Percentiles rank a stretch among this genome's conserved stretches.
Evolutionary conservation across 1,284 basidiomycete genomes (phyloP).

Genomic region (Butyriboletus appendiculatus): DNA sequence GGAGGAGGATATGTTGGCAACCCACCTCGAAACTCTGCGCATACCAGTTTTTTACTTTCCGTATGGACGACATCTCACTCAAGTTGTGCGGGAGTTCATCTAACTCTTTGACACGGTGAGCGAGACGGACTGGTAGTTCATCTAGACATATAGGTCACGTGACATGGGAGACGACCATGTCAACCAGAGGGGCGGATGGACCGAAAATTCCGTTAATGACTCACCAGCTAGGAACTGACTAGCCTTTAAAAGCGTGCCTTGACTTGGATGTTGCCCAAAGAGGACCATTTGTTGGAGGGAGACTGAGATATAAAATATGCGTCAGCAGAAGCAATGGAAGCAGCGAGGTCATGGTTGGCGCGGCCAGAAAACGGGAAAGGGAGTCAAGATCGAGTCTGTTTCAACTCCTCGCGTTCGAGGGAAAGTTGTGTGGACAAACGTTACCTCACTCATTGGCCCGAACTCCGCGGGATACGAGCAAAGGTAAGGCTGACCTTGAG

Average conservation of each 20-base stretch:
- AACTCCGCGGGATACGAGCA: background rate
- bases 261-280: constrained; percentile 36
- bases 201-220: background rate
- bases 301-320: constrained; percentile 12
- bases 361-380: background rate
- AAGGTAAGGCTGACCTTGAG: background rate
- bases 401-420: background rate
- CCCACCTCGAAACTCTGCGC: constrained; percentile 95
- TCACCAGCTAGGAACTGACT: constrained; percentile 32
- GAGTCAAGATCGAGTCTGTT: background rate
- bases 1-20: constrained; percentile 27
- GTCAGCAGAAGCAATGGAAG: constrained; percentile 11
- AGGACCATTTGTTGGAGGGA: constrained; percentile 38
- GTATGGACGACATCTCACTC: constrained; percentile 90
- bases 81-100: constrained; percentile 94
- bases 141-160: constrained; percentile 45
- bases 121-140: constrained; percentile 89
- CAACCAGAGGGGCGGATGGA: too few relatives aligned
- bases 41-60: constrained; percentile 98
- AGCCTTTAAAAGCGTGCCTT: constrained; percentile 33
- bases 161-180: constrained; percentile 28
- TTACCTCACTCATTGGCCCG: background rate
- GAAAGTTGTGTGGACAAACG: background rate
- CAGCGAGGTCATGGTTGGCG: background rate
- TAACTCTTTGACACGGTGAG: constrained; percentile 96